A percentile compares a stretch with the other conserved stretches of the same genome.
These are phyloP conservation scores for Aphanomyces stellatus DNA, from an alignment of 352 stramenopile genomes.

Conservation along the genomic window DNA sequence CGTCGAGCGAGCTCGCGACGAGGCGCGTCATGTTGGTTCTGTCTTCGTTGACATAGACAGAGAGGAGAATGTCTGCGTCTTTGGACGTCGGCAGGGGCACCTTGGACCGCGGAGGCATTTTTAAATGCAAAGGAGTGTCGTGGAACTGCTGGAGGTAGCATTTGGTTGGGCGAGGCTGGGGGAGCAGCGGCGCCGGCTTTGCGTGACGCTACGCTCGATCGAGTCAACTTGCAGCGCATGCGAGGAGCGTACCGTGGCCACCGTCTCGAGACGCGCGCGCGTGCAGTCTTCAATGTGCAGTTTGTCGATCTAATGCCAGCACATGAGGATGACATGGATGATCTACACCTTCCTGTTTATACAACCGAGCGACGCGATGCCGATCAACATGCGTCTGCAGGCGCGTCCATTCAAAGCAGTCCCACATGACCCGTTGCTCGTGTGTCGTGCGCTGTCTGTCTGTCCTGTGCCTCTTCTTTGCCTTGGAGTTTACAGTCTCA, in stretches of 20 bases:
- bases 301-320: too few species aligned
- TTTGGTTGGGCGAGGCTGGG: not conserved
- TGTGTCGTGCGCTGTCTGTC: not conserved
- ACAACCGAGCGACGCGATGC: not conserved
- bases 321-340: too few species aligned
- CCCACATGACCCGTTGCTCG: not conserved
- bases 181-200: not conserved
- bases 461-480: not conserved
- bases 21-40: conserved; percentile 8
- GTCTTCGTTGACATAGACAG: conserved; percentile 14
- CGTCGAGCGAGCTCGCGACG: not conserved
- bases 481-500: not conserved
- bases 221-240: too few species aligned
- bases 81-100: not conserved
- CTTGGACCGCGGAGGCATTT: not conserved
- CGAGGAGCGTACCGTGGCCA: not conserved
- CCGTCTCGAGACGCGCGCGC: not conserved
- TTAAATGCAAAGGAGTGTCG: not conserved
- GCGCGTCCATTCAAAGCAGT: not conserved
- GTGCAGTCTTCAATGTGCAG: not conserved
- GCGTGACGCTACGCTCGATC: too few species aligned
- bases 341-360: not conserved
- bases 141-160: not conserved
- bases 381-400: not conserved
- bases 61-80: not conserved